Evolutionary conservation across 306 rosid species (phyloP).

Genomic region (Trifolium dubium): DNA sequence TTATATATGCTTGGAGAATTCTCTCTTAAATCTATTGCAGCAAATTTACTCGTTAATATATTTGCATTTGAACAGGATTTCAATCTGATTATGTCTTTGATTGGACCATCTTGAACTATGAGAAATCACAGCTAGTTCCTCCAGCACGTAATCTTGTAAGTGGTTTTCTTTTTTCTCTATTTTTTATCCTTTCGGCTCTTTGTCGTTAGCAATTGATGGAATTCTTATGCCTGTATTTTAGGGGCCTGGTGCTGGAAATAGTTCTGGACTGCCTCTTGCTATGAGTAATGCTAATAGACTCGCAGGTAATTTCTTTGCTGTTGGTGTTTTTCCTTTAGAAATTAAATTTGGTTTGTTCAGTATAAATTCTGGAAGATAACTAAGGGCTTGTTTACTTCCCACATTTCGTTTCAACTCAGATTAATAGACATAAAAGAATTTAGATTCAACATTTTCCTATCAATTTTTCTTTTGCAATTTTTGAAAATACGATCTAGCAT

Average conservation of each 20-base stretch:
- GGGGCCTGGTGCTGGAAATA: constrained; percentile 82
- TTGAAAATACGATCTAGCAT: not conserved
- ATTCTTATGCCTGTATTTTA: constrained; percentile 38
- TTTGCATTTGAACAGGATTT: constrained; percentile 63
- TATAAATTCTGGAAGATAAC: not conserved
- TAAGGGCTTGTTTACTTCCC: not conserved
- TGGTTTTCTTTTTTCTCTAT: not conserved
- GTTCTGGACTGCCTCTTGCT: constrained; percentile 79
- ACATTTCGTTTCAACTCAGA: too few relatives aligned
- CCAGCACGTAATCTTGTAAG: constrained; percentile 71
- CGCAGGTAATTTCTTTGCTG: constrained; percentile 56
- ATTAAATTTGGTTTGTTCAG: not conserved
- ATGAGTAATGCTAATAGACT: constrained; percentile 64
- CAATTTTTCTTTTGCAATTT: not conserved
- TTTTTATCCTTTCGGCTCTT: not conserved
- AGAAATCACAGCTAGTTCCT: constrained; percentile 86
- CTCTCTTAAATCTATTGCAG: constrained; percentile 17
- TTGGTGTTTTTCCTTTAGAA: not conserved
- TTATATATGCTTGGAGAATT: constrained; percentile 3
- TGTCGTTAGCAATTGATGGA: constrained; percentile 13
- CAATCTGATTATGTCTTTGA: constrained; percentile 96
- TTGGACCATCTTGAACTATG: constrained; percentile 94
- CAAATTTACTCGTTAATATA: constrained; percentile 7
- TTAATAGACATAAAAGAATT: too few relatives aligned
- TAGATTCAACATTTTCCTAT: too few relatives aligned